Conservation (phyloP, 176 grass and related monocot genomes). For the Oryza officinalis region DNA sequence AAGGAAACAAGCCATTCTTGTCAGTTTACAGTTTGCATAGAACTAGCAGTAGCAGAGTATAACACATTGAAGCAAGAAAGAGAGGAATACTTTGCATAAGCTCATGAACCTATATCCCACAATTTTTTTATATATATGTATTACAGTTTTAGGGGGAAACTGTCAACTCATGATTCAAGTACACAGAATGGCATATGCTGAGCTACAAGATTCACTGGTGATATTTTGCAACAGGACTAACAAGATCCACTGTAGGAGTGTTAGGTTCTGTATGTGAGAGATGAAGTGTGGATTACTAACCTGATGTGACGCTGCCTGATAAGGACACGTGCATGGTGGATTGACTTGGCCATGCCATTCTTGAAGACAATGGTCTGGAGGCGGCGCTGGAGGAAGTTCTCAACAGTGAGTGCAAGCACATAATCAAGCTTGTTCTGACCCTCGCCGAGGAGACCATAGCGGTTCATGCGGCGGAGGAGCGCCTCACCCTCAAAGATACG, state of each 20-base stretch:
- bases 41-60: not conserved
- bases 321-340: slow-evolving; percentile 73
- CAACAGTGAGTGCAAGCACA: slow-evolving; percentile 67
- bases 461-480: slow-evolving; percentile 60
- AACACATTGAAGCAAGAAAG: not conserved
- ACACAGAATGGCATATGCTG: not conserved
- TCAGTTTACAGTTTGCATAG: not conserved
- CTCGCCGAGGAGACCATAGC: slow-evolving; percentile 61
- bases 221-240: not conserved
- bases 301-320: slow-evolving; percentile 73
- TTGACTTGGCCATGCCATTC: slow-evolving; percentile 72
- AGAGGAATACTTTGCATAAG: not conserved
- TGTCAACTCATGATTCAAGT: not conserved
- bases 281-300: slow-evolving; percentile 18
- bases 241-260: not conserved
- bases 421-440: slow-evolving; percentile 72
- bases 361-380: slow-evolving; percentile 73
- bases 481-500: slow-evolving; percentile 75
- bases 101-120: not conserved
- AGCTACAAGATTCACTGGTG: not conserved
- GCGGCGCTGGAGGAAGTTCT: slow-evolving; percentile 62
- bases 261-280: not conserved
- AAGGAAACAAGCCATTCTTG: not conserved
- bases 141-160: not conserved
- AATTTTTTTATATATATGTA: not conserved